Evolutionary conservation across 345 rosid species (phyloP), one percentile per base, ranked within the genome.

Genomic region (Salix purpurea): DNA sequence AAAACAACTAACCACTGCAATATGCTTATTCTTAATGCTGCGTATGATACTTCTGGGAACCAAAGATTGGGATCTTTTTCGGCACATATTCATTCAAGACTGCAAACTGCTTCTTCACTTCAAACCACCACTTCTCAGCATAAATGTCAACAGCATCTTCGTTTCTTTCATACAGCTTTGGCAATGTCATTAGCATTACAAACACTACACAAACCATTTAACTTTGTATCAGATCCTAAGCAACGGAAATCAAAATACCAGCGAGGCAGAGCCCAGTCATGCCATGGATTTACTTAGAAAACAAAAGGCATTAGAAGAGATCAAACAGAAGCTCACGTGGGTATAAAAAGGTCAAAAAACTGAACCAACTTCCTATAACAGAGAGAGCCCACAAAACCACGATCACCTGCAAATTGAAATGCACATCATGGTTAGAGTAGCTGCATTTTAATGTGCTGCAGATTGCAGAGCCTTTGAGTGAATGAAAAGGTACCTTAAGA

Each of bases 361-460:
- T 78, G 75, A 82, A 86, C 89, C 87, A 86, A 62, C 73, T 74
- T 34, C 85, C 84, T 52, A 86, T 30, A 68, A 86, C 74, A 37
- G 89, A 86, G 74, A 84, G 16, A 64, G 77, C 19, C 87, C 85
- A 86, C 79, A 81, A 61, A 37, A 70, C 56, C 69, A 46, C 34
- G 71, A 80, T 72, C 64, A 80, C 82, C 88, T 86, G 85, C 80
- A 80, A 74, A 44, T 12, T 30, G 65, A 56, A 67, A 18, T 37
- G 28, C 73, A 56, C 14, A 56, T 40, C 9, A 72, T 5, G 13
- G 37, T 7, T 12, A 40, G 13, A 44, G 21, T 40, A n/a, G 58
- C 5, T 26, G 36, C 50, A 46, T 46, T 46, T 46, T 46, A 46
- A 46, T 13, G 50, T 46, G 15, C 50, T 12, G 18, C 15, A 60